These are phyloP conservation scores for Fragaria ananassa DNA, from an alignment of 306 rosid species.

Conservation along the genomic window DNA sequence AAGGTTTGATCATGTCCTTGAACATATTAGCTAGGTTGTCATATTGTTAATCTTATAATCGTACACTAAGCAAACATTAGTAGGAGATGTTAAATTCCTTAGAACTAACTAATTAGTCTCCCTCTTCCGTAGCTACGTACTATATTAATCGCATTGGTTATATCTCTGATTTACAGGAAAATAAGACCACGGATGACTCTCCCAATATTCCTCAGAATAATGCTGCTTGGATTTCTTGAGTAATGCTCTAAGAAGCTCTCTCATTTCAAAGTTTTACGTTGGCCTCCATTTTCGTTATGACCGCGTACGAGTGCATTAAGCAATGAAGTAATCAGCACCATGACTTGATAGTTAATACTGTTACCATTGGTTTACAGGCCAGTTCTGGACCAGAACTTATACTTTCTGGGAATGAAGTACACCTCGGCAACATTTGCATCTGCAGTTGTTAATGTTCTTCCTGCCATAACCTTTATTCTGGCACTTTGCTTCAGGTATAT, in stretches of 20 bases:
- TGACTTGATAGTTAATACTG: neutral
- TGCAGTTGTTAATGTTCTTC: slow-evolving; percentile 71
- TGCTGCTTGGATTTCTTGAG: slow-evolving; percentile 88
- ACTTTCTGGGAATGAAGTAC: slow-evolving; percentile 83
- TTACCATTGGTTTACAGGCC: slow-evolving; percentile 52
- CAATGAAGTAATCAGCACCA: neutral
- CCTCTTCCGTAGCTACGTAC: neutral
- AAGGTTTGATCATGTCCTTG: slow-evolving; percentile 37
- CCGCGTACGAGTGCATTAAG: neutral
- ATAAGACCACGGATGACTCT: slow-evolving; percentile 92
- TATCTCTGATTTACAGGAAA: slow-evolving; percentile 46
- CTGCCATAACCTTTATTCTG: slow-evolving; percentile 88
- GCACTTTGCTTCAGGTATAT: slow-evolving; percentile 85
- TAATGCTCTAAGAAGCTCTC: slow-evolving; percentile 38
- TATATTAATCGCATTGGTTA: neutral
- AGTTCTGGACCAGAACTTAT: slow-evolving; percentile 89
- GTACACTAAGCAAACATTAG: neutral
- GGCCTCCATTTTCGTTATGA: neutral
- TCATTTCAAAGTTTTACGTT: neutral
- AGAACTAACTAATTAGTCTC: neutral
- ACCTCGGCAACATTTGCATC: slow-evolving; percentile 95
- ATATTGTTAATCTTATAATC: neutral
- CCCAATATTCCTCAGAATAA: slow-evolving; percentile 67
- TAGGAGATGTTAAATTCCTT: neutral
- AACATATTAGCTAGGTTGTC: neutral